These are phyloP conservation scores for Mariannaea sp. DNA, from an alignment of 2,329 filamentous ascomycete genomes.

Conservation along the genomic window DNA sequence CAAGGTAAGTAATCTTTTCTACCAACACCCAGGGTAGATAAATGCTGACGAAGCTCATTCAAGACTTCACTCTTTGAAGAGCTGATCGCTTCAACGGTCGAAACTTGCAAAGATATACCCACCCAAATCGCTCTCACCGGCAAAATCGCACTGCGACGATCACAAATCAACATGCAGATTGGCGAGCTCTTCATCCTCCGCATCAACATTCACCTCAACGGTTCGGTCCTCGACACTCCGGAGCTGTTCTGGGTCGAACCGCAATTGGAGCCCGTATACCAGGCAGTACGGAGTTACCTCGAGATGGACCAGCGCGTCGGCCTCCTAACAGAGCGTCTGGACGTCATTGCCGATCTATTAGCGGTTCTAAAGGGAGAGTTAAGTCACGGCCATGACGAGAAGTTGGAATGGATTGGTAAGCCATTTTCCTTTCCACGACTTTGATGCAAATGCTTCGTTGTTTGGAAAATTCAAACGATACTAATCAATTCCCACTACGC, in stretches of 20 bases:
- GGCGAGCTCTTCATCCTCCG: conserved; percentile 96
- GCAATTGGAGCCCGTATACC: conserved; percentile 93
- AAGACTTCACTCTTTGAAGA: conserved; percentile 95
- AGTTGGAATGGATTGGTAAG: conserved; percentile 86
- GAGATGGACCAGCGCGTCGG: conserved; percentile 97
- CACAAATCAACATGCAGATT: conserved; percentile 99
- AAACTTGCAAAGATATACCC: conserved; percentile 90
- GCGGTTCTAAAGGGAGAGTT: conserved; percentile 95
- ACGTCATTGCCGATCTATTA: conserved; percentile 88
- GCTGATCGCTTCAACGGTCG: conserved; percentile 89
- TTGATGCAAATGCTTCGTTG: too few species aligned
- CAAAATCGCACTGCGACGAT: conserved; percentile 84
- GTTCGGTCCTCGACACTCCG: conserved; percentile 92
- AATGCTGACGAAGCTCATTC: conserved; percentile 23
- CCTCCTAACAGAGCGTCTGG: conserved; percentile 82
- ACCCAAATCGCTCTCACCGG: conserved; percentile 91
- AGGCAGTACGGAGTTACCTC: conserved; percentile 91
- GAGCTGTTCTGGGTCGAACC: conserved; percentile 99
- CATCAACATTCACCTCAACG: conserved; percentile 98
- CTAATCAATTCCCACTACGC: conserved; percentile 12
- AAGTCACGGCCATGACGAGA: conserved; percentile 90
- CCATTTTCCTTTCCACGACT: conserved; percentile 27
- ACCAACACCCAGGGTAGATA: neutral
- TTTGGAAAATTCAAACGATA: too few species aligned
- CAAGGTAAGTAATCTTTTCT: conserved; percentile 61